Percentiles rank a stretch among this genome's conserved stretches.
These are phyloP conservation scores for Salix dunnii DNA, from an alignment of 345 rosid genomes.

Conservation along the genomic window DNA sequence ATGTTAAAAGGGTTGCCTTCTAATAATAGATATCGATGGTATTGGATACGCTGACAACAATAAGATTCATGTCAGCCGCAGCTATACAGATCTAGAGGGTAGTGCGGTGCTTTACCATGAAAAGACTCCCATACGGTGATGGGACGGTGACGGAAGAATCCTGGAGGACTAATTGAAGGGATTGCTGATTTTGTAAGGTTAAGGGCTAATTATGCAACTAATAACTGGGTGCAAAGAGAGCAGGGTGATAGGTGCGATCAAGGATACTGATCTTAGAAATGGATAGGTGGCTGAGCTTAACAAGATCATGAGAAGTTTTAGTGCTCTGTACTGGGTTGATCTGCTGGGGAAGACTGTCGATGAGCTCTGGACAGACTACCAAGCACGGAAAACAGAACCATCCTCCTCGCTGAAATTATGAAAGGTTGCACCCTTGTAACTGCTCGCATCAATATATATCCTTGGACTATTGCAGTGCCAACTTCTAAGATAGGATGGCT, in stretches of 20 bases:
- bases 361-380: constrained; percentile 66
- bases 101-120: constrained; percentile 62
- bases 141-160: constrained; percentile 54
- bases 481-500: background rate
- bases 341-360: constrained; percentile 56
- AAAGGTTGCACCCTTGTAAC: background rate
- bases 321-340: constrained; percentile 40
- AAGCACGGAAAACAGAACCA: constrained; percentile 32
- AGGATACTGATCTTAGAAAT: constrained; percentile 39
- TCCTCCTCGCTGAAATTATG: background rate
- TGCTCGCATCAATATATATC: background rate
- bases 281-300: constrained; percentile 67
- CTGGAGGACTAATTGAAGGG: constrained; percentile 54
- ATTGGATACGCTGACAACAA: constrained; percentile 18
- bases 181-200: constrained; percentile 67
- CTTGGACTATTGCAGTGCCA: background rate
- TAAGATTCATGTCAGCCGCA: constrained; percentile 19
- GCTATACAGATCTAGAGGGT: constrained; percentile 33
- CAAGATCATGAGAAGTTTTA: constrained; percentile 57
- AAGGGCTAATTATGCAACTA: constrained; percentile 40
- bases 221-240: constrained; percentile 60
- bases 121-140: constrained; percentile 62
- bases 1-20: constrained; percentile 13
- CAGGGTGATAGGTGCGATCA: constrained; percentile 62
- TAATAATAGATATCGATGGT: constrained; percentile 26